These are phyloP conservation scores for Stagonosporopsis rhizophila DNA, from an alignment of 2,329 filamentous ascomycete genomes.

Conservation along the genomic window DNA sequence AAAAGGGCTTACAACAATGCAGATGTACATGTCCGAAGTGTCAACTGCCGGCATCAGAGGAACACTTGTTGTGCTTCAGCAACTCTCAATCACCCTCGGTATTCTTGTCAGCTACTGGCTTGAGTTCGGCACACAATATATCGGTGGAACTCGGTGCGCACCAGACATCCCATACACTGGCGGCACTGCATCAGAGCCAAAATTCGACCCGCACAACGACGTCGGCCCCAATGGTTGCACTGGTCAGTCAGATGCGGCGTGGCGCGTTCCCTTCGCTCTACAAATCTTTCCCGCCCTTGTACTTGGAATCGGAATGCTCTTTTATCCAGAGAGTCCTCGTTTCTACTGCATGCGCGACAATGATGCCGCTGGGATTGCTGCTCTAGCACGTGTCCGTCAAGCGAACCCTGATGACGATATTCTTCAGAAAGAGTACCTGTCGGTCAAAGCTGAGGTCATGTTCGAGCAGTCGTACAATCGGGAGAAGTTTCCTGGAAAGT, in stretches of 20 bases:
- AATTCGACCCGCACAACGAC: slow-evolving; percentile 46
- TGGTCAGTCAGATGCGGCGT: slow-evolving; percentile 46
- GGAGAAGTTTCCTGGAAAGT: slow-evolving; percentile 42
- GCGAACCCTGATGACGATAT: slow-evolving; percentile 58
- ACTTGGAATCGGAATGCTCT: slow-evolving; percentile 66
- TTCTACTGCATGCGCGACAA: slow-evolving; percentile 43
- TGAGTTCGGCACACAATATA: slow-evolving; percentile 32
- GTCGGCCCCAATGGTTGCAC: slow-evolving; percentile 31
- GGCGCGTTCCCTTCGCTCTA: slow-evolving; percentile 76
- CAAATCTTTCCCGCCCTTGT: slow-evolving; percentile 83
- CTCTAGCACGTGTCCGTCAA: slow-evolving; percentile 57
- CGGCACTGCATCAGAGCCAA: slow-evolving; percentile 47
- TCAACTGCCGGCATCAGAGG: slow-evolving; percentile 29
- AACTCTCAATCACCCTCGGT: slow-evolving; percentile 30
- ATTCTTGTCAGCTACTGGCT: slow-evolving; percentile 32
- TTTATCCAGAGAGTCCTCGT: slow-evolving; percentile 34
- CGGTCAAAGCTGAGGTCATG: slow-evolving; percentile 56
- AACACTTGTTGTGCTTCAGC: slow-evolving; percentile 31
- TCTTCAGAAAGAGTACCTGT: slow-evolving; percentile 70
- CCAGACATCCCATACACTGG: slow-evolving; percentile 57
- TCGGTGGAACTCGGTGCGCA: slow-evolving; percentile 51
- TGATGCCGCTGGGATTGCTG: slow-evolving; percentile 54
- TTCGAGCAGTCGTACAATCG: slow-evolving; percentile 58
- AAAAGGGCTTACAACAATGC: neutral
- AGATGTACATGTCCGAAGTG: slow-evolving; percentile 34